Conservation (phyloP, 768 basidiomycete species). For the Lanmaoa rubissima region DNA sequence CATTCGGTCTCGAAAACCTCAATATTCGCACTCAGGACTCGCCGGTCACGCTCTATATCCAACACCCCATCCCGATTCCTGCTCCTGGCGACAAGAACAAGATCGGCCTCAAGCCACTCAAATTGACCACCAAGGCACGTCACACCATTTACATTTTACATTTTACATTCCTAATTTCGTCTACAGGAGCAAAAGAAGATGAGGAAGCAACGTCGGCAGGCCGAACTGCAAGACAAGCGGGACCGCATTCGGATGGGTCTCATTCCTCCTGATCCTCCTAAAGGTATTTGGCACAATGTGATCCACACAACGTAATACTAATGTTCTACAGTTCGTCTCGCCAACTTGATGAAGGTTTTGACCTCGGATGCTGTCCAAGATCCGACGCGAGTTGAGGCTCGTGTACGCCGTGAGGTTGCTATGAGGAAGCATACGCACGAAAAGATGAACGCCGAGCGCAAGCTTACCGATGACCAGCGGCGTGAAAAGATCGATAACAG, state of each 20-base stretch:
- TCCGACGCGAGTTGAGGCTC: conserved; percentile 95
- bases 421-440: conserved; percentile 87
- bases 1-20: conserved; percentile 51
- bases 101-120: conserved; percentile 76
- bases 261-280: conserved; percentile 91
- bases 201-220: conserved; percentile 83
- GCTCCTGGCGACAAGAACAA: conserved; percentile 86
- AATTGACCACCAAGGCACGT: conserved; percentile 82
- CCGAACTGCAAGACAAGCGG: conserved; percentile 89
- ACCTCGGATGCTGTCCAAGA: conserved; percentile 97
- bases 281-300: conserved; percentile 52
- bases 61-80: conserved; percentile 96
- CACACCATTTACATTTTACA: neutral
- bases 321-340: conserved; percentile 67
- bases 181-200: conserved; percentile 91
- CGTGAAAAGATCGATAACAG: conserved; percentile 84
- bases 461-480: conserved; percentile 87
- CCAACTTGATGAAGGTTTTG: conserved; percentile 96
- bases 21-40: conserved; percentile 66
- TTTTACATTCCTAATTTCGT: neutral
- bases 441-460: conserved; percentile 90
- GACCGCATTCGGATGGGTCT: conserved; percentile 96
- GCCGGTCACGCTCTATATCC: conserved; percentile 87
- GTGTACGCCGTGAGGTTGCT: conserved; percentile 90
- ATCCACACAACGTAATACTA: neutral